Conservation (phyloP, 1,284 basidiomycete species). For the Coniophora puteana region DNA sequence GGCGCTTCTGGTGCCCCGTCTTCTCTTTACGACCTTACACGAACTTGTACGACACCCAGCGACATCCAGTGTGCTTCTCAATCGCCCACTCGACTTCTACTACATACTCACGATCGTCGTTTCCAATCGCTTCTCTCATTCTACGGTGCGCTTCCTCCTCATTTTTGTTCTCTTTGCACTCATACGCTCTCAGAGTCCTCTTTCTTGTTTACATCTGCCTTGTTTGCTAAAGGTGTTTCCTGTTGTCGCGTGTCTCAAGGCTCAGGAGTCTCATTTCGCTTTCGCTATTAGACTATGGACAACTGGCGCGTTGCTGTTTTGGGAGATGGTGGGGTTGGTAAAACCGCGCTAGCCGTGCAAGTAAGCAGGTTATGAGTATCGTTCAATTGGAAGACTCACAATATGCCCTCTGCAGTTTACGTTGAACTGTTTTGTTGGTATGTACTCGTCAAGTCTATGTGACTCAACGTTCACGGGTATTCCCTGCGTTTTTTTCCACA, state of each 20-base stretch:
- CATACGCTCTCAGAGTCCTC: slow-evolving; percentile 11
- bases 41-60: slow-evolving; percentile 60
- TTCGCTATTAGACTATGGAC: slow-evolving; percentile 64
- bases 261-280: slow-evolving; percentile 14
- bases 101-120: slow-evolving; percentile 13
- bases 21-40: slow-evolving; percentile 67
- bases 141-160: slow-evolving; percentile 21
- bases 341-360: slow-evolving; percentile 95
- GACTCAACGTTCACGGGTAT: slow-evolving; percentile 17
- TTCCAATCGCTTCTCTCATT: slow-evolving; percentile 11
- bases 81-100: slow-evolving; percentile 12
- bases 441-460: slow-evolving; percentile 18
- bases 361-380: no score
- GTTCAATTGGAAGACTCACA: no score
- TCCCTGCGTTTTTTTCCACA: slow-evolving; percentile 21
- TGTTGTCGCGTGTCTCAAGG: slow-evolving; percentile 22
- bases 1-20: slow-evolving; percentile 29
- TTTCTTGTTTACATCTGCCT: slow-evolving; percentile 10
- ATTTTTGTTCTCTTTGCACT: slow-evolving; percentile 8
- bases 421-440: slow-evolving; percentile 90
- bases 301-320: slow-evolving; percentile 92
- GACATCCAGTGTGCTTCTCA: slow-evolving; percentile 25
- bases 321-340: slow-evolving; percentile 97
- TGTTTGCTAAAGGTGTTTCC: slow-evolving; percentile 16
- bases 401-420: slow-evolving; percentile 61